These are phyloP conservation scores for Fusarium falciforme DNA, from an alignment of 2,329 filamentous ascomycete genomes.

Conservation along the genomic window DNA sequence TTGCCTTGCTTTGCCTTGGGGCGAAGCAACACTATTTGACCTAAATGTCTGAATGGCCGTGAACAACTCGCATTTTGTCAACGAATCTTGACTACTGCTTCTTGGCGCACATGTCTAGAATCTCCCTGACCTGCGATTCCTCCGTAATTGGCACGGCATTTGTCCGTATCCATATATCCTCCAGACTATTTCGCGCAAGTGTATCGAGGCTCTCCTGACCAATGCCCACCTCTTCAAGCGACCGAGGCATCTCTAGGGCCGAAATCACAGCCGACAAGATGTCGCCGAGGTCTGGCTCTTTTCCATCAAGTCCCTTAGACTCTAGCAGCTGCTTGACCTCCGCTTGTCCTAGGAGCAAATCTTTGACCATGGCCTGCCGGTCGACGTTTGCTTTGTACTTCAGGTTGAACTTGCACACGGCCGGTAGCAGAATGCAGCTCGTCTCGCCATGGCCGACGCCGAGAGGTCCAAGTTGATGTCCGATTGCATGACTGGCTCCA, in stretches of 20 bases:
- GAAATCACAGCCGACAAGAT: conserved; percentile 62
- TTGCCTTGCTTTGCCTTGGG: not conserved
- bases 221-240: conserved; percentile 62
- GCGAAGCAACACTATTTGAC: not conserved
- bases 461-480: conserved; percentile 64
- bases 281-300: conserved; percentile 59
- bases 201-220: conserved; percentile 58
- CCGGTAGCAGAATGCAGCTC: conserved; percentile 56
- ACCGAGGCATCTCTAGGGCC: conserved; percentile 65
- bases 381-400: conserved; percentile 44
- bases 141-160: conserved; percentile 62
- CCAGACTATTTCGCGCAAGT: conserved; percentile 61
- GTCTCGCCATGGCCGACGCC: conserved; percentile 72
- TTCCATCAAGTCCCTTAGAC: not conserved
- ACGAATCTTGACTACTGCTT: not conserved
- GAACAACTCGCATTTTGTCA: not conserved
- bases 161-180: conserved; percentile 61
- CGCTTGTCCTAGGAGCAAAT: conserved; percentile 25
- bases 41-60: not conserved
- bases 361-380: conserved; percentile 27
- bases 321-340: conserved; percentile 1
- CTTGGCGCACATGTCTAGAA: conserved; percentile 55
- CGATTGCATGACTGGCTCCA: conserved; percentile 63
- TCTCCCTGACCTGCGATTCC: conserved; percentile 62
- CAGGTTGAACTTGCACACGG: conserved; percentile 66